Base-by-base conservation (phyloP, 257 asterid species). In the Mitragyna speciosa region DNA sequence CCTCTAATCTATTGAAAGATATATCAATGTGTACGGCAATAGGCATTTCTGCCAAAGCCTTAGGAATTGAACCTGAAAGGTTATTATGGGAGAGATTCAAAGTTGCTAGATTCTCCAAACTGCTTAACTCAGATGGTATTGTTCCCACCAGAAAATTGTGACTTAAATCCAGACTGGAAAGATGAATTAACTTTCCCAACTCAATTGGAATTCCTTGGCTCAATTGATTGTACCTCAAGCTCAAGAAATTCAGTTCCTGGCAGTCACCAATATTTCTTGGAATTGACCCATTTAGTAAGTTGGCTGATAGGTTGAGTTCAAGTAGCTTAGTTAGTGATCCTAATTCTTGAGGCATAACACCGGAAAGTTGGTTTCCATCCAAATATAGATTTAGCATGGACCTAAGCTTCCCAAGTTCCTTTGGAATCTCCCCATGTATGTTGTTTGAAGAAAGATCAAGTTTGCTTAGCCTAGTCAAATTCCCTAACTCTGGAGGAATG, bases 1-100 rank as follows among this genome's bases (percentile, higher is more conserved):
- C 89, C 17, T 79, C 87, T 36, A 89, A 78, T 70, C 84, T 76
- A 83, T 88, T 88, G 82, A 74, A 77, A 12, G 89, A 88, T 54
- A 88, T 22, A 64, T 86, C 54, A 31, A 88, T 69, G 24, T 63
- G 58, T 6, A 56, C 45, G 63, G 80, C 78, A 43, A 74, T 70
- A 7, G 80, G 12, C 61, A 84, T 48, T 33, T 76, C 77, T 17
- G 51, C 77, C 69, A 86, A 70, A 31, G 65, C 67, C 3, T 80
- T 71, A 0, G 91, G 89, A 24, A 88, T 76, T 17, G 75, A 19
- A 49, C 92, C 92, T 11, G 87, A 84, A 52, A 89, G 48, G 45
- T 85, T 67, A 76, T 87, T 87, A 5, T 76, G 89, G 52, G 90
- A 88, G 41, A 88, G 85, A 31, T 83, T 65, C 82, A 83, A 49